phyloP scores from a whole-genome alignment of 495 filamentous ascomycete species.

The Mytilinidion resinicola region DNA sequence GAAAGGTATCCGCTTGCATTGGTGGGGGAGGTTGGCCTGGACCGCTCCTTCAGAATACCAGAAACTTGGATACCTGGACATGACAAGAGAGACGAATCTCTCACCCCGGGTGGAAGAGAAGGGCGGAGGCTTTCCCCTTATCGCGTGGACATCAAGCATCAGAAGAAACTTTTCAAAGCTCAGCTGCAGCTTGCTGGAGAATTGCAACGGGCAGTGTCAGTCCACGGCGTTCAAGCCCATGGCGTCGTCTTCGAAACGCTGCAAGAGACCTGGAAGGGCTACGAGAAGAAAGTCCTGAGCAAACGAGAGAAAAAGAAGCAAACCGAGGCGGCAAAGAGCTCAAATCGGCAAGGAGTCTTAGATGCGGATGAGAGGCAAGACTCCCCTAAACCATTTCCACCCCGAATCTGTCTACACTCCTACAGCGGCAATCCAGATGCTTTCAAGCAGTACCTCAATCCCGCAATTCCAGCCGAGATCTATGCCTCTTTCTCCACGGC shows the following conservation, averaged over 20 bases:
- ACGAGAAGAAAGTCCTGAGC: conserved; percentile 64
- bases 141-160: conserved; percentile 71
- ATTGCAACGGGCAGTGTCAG: conserved; percentile 69
- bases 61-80: conserved; percentile 51
- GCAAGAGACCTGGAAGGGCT: conserved; percentile 70
- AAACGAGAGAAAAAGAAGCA: conserved; percentile 45
- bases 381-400: conserved; percentile 63
- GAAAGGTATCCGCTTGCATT: conserved; percentile 59
- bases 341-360: conserved; percentile 2
- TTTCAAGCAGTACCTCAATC: conserved; percentile 70
- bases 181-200: conserved; percentile 85
- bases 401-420: conserved; percentile 88
- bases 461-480: conserved; percentile 65
- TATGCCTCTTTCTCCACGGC: conserved; percentile 84
- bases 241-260: conserved; percentile 73
- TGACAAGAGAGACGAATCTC: conserved; percentile 43
- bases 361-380: conserved; percentile 30
- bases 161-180: conserved; percentile 64
- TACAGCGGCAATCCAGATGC: conserved; percentile 76
- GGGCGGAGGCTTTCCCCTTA: conserved; percentile 67
- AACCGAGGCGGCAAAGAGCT: neutral
- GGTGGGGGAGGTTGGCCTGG: conserved; percentile 84
- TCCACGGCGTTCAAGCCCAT: conserved; percentile 90
- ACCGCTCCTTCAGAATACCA: conserved; percentile 79
- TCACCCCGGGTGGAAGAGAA: conserved; percentile 79